phyloP scores from a whole-genome alignment of 257 asterid genomes.

The Parsonsia alboflavescens region DNA sequence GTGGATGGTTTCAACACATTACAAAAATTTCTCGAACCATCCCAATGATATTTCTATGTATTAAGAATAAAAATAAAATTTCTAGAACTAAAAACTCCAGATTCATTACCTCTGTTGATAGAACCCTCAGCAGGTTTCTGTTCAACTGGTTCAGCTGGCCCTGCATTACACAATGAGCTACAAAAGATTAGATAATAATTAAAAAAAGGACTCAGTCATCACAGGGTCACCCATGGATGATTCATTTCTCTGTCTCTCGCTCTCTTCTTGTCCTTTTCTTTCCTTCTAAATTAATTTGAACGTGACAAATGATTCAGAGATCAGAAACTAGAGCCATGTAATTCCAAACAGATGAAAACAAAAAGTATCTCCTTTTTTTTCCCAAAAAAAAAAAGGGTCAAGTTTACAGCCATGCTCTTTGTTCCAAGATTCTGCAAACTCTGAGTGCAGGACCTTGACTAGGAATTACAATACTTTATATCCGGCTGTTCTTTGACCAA shows the following conservation, averaged over 20 bases:
- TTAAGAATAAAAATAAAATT: neutral
- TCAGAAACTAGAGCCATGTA: neutral
- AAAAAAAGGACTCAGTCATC: neutral
- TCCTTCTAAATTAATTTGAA: neutral
- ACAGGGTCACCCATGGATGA: no score
- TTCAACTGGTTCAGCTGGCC: constrained; percentile 38
- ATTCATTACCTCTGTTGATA: constrained; percentile 62
- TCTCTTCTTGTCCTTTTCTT: neutral
- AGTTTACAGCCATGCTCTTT: neutral
- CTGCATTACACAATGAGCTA: constrained; percentile 12
- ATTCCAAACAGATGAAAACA: neutral
- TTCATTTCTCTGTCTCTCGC: no score
- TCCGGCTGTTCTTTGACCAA: neutral
- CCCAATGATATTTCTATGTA: neutral
- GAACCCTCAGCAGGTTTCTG: constrained; percentile 77
- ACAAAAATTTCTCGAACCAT: neutral
- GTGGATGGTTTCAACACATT: constrained; percentile 15
- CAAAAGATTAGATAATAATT: neutral
- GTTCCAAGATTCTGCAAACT: neutral
- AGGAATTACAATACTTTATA: neutral
- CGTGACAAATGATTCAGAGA: neutral
- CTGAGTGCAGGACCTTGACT: neutral
- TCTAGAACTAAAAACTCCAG: neutral
- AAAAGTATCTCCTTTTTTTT: neutral
- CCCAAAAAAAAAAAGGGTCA: neutral